These are phyloP conservation scores for Plasmodium sp. DNA, from an alignment of 169 alveolate species.

Conservation along the genomic window DNA sequence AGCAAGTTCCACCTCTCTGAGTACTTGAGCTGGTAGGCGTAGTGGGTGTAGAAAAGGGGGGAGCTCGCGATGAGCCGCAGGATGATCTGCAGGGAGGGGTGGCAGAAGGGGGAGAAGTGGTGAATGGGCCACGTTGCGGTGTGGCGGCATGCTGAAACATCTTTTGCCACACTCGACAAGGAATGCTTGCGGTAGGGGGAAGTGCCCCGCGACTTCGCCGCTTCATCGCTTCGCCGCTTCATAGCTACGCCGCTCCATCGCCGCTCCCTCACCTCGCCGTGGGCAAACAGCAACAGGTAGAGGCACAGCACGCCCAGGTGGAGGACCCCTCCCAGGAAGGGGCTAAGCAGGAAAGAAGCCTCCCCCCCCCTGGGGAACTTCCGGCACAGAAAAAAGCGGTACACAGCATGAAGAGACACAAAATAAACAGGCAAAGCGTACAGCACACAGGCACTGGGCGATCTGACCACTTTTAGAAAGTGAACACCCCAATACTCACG, in stretches of 20 bases:
- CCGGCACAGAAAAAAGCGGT: background rate
- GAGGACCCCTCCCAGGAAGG: background rate
- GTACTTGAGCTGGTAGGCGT: slow-evolving; percentile 58
- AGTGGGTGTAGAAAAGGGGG: slow-evolving; percentile 48
- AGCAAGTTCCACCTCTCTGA: slow-evolving; percentile 62
- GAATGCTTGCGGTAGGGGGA: background rate
- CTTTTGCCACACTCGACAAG: background rate
- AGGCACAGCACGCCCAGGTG: slow-evolving; percentile 32
- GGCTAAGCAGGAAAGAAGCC: background rate
- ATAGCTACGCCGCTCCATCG: no score
- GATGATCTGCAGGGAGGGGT: slow-evolving; percentile 40
- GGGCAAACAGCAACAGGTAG: slow-evolving; percentile 57
- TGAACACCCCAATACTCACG: slow-evolving; percentile 80
- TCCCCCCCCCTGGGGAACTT: background rate
- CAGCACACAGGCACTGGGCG: slow-evolving; percentile 29
- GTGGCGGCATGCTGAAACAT: background rate
- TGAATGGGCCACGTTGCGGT: background rate
- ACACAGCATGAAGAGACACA: slow-evolving; percentile 29
- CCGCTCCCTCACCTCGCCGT: slow-evolving; percentile 34
- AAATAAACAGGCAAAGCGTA: slow-evolving; percentile 66
- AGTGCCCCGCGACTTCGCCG: background rate
- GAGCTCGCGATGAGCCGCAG: slow-evolving; percentile 37
- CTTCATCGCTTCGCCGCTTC: background rate
- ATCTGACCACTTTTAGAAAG: slow-evolving; percentile 74
- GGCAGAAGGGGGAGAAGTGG: background rate